Conservation (phyloP, 345 rosid species). For the Salix exigua region DNA sequence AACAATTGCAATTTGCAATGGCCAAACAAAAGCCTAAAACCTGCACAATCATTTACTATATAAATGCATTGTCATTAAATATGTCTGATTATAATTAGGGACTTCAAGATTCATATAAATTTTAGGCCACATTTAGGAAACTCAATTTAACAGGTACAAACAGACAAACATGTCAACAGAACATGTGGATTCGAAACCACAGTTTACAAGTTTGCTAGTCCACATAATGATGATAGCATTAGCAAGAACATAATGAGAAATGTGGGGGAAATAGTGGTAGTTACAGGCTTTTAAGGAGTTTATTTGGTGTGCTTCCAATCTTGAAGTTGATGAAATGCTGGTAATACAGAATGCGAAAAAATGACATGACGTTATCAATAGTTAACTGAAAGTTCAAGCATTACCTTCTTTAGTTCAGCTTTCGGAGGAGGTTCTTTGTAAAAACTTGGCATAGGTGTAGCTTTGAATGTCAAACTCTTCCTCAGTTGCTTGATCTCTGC, state of each 20-base stretch:
- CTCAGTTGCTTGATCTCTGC: conserved; percentile 32
- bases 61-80: not conserved
- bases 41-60: not conserved
- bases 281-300: not conserved
- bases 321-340: not conserved
- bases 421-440: conserved; percentile 35
- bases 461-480: conserved; percentile 32
- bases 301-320: conserved; percentile 6
- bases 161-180: not conserved
- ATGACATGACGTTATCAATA: not conserved
- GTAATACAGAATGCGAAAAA: not conserved
- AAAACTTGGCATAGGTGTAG: conserved; percentile 32
- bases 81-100: not conserved
- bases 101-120: not conserved
- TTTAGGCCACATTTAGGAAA: not conserved
- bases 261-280: not conserved
- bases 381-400: not conserved
- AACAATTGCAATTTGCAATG: not conserved
- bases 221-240: not conserved
- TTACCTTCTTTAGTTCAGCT: conserved; percentile 32
- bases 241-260: not conserved
- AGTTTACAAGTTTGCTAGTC: not conserved
- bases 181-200: not conserved
- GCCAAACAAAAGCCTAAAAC: not conserved
- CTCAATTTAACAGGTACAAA: not conserved